Evolutionary conservation across 176 grass and related monocot species (phyloP).

Genomic region (Luzula sylvatica): DNA sequence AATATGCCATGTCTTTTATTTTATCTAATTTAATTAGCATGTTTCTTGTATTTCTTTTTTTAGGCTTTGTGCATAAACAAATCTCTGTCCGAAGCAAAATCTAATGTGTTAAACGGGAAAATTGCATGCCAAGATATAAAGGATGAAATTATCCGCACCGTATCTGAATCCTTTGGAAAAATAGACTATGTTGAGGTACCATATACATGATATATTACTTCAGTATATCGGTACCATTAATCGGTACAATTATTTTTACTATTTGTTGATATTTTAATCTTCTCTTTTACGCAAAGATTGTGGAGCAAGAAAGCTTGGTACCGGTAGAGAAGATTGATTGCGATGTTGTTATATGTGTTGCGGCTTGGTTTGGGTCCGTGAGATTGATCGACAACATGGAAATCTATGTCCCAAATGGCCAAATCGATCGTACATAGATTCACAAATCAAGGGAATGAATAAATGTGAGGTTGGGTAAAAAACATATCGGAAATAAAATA

Average conservation of each 20-base stretch:
- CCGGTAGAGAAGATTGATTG: conserved; percentile 30
- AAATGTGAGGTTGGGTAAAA: no score
- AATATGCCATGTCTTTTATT: no score
- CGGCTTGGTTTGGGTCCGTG: conserved; percentile 73
- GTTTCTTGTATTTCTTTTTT: conserved; percentile 9
- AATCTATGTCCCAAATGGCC: conserved; percentile 29
- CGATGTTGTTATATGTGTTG: conserved; percentile 50
- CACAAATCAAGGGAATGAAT: no score
- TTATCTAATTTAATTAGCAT: not conserved
- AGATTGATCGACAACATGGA: conserved; percentile 77
- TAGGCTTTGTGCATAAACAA: conserved; percentile 71
- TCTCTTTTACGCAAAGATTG: conserved; percentile 36
- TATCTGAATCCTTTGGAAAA: conserved; percentile 47
- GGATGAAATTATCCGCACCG: conserved; percentile 33
- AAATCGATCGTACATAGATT: no score
- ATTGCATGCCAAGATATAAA: conserved; percentile 44
- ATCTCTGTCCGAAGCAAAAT: conserved; percentile 64
- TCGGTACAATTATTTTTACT: not conserved
- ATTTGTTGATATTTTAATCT: not conserved
- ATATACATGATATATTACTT: not conserved
- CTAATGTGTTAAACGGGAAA: conserved; percentile 27
- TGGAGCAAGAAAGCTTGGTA: conserved; percentile 53
- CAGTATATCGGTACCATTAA: not conserved
- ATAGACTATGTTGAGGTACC: conserved; percentile 88
- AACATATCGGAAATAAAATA: no score